A percentile compares a stretch with the other conserved stretches of the same genome.
Conservation (phyloP, 192 early-diverging fungal species). For the Piromyces sp. region DNA sequence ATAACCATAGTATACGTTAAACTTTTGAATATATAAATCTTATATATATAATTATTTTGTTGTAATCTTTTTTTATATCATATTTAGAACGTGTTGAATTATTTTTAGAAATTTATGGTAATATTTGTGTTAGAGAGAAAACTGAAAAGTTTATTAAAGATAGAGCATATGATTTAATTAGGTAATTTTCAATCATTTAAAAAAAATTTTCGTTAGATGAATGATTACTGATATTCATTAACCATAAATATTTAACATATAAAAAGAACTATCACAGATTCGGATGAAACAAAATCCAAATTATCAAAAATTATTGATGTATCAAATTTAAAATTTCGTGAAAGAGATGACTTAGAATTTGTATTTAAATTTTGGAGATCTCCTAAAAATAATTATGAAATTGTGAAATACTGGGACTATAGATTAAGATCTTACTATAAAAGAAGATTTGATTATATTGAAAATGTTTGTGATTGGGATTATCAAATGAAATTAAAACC, state of each 20-base stretch:
- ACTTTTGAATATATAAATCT: no score
- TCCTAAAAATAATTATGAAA: neutral
- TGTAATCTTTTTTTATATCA: neutral
- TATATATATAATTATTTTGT: no score
- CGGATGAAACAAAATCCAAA: slow-evolving; percentile 1
- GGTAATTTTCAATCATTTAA: slow-evolving; percentile 3
- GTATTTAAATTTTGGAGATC: slow-evolving; percentile 32
- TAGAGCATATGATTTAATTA: slow-evolving; percentile 9
- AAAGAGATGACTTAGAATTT: slow-evolving; percentile 34
- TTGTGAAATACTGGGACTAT: neutral
- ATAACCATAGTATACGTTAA: no score
- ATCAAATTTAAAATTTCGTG: slow-evolving; percentile 21
- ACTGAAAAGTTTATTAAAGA: slow-evolving; percentile 10
- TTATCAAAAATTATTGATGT: slow-evolving; percentile 18
- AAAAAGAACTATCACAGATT: slow-evolving; percentile 16
- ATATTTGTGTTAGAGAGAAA: slow-evolving; percentile 19
- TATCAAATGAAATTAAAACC: slow-evolving; percentile 36
- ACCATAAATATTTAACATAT: neutral
- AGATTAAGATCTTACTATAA: slow-evolving; percentile 16
- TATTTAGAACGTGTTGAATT: slow-evolving; percentile 16
- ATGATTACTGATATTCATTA: no score
- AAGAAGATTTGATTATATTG: slow-evolving; percentile 23
- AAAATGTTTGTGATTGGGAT: slow-evolving; percentile 38
- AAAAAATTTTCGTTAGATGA: no score
- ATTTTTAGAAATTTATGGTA: slow-evolving; percentile 34